Conservation (phyloP, 495 filamentous ascomycete species). For the Wilcoxina mikolae region DNA sequence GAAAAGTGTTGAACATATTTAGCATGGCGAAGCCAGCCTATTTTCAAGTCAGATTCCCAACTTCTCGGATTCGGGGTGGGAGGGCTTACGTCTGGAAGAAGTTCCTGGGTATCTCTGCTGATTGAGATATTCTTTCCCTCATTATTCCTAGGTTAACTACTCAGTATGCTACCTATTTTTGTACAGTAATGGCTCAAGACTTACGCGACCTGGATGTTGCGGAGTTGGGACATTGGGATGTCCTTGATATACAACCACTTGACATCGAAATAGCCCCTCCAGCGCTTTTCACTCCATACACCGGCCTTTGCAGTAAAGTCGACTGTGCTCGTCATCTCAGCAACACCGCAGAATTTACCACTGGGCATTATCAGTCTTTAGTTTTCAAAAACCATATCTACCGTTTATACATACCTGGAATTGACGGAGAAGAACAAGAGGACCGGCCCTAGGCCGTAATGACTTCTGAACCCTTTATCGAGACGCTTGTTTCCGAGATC, state of each 20-base stretch:
- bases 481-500: constrained; percentile 23
- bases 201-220: constrained; percentile 18
- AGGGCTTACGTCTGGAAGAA: constrained; percentile 7
- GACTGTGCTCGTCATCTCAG: constrained; percentile 18
- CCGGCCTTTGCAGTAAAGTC: constrained; percentile 13
- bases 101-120: constrained; percentile 21
- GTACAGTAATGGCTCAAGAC: not conserved
- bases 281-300: constrained; percentile 19
- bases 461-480: constrained; percentile 15
- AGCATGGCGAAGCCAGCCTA: too few relatives aligned
- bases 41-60: too few relatives aligned
- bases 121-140: constrained; percentile 19
- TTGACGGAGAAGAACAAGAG: constrained; percentile 22
- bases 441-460: constrained; percentile 10
- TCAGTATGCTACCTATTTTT: not conserved
- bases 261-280: constrained; percentile 19
- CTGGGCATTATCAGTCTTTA: constrained; percentile 8
- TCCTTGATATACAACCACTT: constrained; percentile 20
- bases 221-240: constrained; percentile 12
- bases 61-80: not conserved
- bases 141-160: constrained; percentile 15
- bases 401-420: constrained; percentile 9
- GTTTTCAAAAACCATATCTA: not conserved
- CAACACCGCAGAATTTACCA: constrained; percentile 22
- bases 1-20: not conserved